These are phyloP conservation scores for Blepharisma japonicum DNA, from an alignment of 73 alveolate species.

Conservation along the genomic window DNA sequence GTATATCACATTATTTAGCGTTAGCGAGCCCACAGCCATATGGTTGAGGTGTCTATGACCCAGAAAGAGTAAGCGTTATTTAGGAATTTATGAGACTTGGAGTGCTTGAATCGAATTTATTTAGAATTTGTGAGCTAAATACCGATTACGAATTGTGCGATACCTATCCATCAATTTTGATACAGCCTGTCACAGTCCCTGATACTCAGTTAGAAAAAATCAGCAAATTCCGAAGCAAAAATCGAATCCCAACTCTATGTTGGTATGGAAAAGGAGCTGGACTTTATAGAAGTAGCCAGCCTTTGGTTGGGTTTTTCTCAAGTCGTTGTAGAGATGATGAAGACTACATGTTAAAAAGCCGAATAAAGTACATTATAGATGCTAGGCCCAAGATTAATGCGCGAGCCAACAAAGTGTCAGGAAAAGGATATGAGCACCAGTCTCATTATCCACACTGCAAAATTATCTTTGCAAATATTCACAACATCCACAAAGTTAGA, in stretches of 20 bases:
- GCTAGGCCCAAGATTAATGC: slow-evolving; percentile 94
- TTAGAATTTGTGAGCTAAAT: slow-evolving; percentile 43
- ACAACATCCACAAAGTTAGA: slow-evolving; percentile 93
- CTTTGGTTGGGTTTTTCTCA: slow-evolving; percentile 45
- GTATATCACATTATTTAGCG: not conserved
- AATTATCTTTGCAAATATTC: slow-evolving; percentile 85
- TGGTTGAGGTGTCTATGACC: slow-evolving; percentile 24
- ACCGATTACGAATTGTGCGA: slow-evolving; percentile 53
- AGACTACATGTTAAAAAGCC: slow-evolving; percentile 31
- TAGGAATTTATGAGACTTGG: slow-evolving; percentile 20
- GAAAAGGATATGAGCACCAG: slow-evolving; percentile 92
- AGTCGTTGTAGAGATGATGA: slow-evolving; percentile 62
- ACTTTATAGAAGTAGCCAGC: slow-evolving; percentile 52
- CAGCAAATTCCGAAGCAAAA: slow-evolving; percentile 69
- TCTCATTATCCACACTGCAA: slow-evolving; percentile 73
- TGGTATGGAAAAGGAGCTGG: slow-evolving; percentile 61
- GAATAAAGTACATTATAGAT: slow-evolving; percentile 52
- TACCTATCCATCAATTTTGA: slow-evolving; percentile 75
- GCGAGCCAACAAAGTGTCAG: slow-evolving; percentile 81
- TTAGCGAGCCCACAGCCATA: not conserved
- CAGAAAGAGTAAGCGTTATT: not conserved
- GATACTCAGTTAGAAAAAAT: slow-evolving; percentile 59
- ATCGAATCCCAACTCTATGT: slow-evolving; percentile 79
- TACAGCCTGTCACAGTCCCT: slow-evolving; percentile 59
- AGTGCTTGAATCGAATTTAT: not conserved